Conservation (phyloP, 2,329 filamentous ascomycete genomes). For the Beauveria pseudobassiana region DNA sequence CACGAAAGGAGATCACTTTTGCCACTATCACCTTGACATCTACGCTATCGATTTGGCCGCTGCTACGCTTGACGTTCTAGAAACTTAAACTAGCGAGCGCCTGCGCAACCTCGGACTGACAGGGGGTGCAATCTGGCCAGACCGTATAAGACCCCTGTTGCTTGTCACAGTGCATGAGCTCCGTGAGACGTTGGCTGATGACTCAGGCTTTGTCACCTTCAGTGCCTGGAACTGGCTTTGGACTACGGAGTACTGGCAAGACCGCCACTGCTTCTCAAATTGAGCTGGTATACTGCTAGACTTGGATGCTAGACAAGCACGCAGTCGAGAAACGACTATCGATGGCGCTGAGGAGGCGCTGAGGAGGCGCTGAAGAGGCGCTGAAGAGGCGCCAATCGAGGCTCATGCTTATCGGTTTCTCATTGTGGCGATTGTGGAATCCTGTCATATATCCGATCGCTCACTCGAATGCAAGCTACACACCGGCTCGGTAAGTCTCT, state of each 20-base stretch:
- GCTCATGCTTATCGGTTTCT: background rate
- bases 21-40: background rate
- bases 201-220: background rate
- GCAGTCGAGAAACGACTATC: background rate
- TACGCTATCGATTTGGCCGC: background rate
- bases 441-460: background rate
- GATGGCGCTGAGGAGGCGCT: background rate
- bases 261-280: background rate
- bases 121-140: background rate
- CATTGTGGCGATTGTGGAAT: background rate
- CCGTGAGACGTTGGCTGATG: conserved; percentile 1
- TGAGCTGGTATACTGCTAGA: background rate
- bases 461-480: background rate
- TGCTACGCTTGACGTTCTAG: background rate
- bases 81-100: background rate
- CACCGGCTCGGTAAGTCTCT: background rate
- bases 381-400: background rate
- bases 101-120: background rate
- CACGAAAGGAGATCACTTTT: background rate
- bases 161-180: background rate
- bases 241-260: background rate
- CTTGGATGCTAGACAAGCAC: background rate
- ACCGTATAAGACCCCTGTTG: background rate
- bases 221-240: background rate
- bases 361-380: background rate